These are phyloP conservation scores for Biscutella laevigata DNA, from an alignment of 441 rosid genomes.

Conservation along the genomic window DNA sequence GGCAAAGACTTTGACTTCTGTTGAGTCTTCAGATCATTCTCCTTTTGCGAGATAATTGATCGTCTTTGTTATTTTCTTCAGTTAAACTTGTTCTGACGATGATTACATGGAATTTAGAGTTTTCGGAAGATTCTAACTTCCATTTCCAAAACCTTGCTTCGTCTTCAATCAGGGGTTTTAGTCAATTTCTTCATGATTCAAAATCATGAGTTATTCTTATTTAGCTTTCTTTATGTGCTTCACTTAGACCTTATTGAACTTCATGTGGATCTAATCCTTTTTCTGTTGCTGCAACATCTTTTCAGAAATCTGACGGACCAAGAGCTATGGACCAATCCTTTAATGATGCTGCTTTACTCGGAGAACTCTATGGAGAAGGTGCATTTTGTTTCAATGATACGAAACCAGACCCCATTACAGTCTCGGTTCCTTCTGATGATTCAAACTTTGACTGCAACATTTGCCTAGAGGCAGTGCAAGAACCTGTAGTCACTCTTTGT, in stretches of 20 bases:
- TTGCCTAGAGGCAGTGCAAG: constrained; percentile 75
- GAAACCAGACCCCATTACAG: constrained; percentile 12
- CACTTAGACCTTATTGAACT: neutral
- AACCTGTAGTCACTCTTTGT: constrained; percentile 82
- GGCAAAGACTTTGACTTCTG: constrained; percentile 12
- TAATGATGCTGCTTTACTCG: constrained; percentile 29
- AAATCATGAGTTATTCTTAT: too few relatives aligned
- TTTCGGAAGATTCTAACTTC: neutral
- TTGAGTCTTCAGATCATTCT: neutral
- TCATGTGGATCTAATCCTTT: constrained; percentile 13
- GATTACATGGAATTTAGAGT: neutral
- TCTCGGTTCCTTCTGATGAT: constrained; percentile 30
- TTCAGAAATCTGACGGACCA: constrained; percentile 2
- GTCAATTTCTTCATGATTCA: neutral
- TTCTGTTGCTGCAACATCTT: neutral
- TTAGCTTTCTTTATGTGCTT: constrained; percentile 7
- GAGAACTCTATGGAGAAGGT: constrained; percentile 28
- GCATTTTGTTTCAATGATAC: constrained; percentile 29
- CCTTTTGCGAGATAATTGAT: neutral
- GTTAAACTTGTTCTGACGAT: neutral
- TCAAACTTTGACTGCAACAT: constrained; percentile 81
- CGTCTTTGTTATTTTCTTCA: neutral
- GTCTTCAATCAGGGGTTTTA: neutral
- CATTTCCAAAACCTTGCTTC: neutral
- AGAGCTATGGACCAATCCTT: constrained; percentile 39